A percentile compares a stretch with the other conserved stretches of the same genome.
phyloP scores from a whole-genome alignment of 139 green algal genomes.

The Tetradesmus obliquus region DNA sequence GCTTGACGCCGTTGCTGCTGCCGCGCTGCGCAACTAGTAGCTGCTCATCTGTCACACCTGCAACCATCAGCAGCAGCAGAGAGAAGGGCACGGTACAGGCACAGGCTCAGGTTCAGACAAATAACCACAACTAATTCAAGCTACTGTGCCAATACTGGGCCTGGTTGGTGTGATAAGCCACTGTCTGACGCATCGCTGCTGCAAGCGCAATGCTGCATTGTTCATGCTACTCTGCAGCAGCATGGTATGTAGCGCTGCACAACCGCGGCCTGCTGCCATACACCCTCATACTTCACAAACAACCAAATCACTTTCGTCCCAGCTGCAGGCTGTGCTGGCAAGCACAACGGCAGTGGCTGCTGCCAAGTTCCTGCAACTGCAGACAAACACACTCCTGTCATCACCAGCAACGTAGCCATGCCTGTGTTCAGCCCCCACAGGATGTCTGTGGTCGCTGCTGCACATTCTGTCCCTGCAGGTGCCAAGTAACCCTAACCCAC shows the following conservation, averaged over 20 bases:
- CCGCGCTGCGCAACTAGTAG: background rate
- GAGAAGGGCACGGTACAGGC: background rate
- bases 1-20: background rate
- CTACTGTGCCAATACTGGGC: too few relatives aligned
- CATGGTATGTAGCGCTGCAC: too few relatives aligned
- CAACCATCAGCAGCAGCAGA: background rate
- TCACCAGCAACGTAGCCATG: slow-evolving; percentile 49
- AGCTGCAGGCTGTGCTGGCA: background rate
- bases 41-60: slow-evolving; percentile 25
- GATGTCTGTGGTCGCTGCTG: slow-evolving; percentile 41
- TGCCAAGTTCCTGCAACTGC: too few relatives aligned
- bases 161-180: too few relatives aligned
- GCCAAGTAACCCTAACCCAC: too few relatives aligned
- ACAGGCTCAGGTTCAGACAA: background rate
- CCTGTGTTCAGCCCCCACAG: slow-evolving; percentile 49
- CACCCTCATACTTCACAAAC: background rate
- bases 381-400: slow-evolving; percentile 6
- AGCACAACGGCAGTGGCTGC: background rate
- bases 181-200: too few relatives aligned
- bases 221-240: too few relatives aligned
- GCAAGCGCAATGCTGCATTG: too few relatives aligned
- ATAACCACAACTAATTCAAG: background rate
- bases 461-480: too few relatives aligned
- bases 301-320: background rate
- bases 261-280: too few relatives aligned